These are phyloP conservation scores for Ramaria sp. DNA, from an alignment of 768 basidiomycete genomes.

Conservation along the genomic window DNA sequence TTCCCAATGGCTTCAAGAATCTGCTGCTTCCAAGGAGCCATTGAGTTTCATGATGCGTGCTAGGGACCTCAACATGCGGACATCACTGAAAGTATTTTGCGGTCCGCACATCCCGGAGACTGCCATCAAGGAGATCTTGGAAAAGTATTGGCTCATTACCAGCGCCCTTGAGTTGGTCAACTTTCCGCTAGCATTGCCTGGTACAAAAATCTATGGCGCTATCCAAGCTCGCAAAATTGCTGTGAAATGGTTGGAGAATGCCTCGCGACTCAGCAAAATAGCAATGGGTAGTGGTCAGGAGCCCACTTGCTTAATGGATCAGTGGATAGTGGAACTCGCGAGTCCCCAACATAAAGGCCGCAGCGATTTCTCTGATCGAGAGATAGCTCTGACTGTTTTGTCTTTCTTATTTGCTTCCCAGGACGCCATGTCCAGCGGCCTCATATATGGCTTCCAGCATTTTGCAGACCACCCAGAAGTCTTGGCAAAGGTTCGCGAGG, in stretches of 20 bases:
- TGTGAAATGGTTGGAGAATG: constrained; percentile 67
- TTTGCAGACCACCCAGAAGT: constrained; percentile 87
- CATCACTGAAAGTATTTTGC: constrained; percentile 92
- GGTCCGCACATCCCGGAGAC: constrained; percentile 79
- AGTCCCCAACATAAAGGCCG: constrained; percentile 62
- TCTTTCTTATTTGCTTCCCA: constrained; percentile 95
- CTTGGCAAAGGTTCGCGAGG: constrained; percentile 78
- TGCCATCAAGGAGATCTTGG: constrained; percentile 70
- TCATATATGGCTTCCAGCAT: constrained; percentile 96
- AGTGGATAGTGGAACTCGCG: constrained; percentile 72
- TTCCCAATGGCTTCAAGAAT: constrained; percentile 21
- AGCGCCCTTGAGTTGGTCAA: constrained; percentile 95
- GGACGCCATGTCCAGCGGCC: constrained; percentile 96
- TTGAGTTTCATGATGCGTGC: constrained; percentile 74
- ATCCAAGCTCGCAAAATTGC: constrained; percentile 84
- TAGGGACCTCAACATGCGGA: constrained; percentile 94
- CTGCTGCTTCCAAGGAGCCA: constrained; percentile 32
- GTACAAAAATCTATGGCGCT: constrained; percentile 93
- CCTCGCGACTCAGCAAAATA: constrained; percentile 69
- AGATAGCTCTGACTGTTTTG: constrained; percentile 96
- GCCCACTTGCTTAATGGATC: constrained; percentile 84
- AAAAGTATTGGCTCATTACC: constrained; percentile 96
- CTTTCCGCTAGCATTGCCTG: constrained; percentile 90
- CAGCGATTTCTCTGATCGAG: constrained; percentile 80
- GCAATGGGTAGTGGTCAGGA: constrained; percentile 72